These are phyloP conservation scores for Epicoccum nigrum DNA, from an alignment of 2,329 filamentous ascomycete species.

Conservation along the genomic window DNA sequence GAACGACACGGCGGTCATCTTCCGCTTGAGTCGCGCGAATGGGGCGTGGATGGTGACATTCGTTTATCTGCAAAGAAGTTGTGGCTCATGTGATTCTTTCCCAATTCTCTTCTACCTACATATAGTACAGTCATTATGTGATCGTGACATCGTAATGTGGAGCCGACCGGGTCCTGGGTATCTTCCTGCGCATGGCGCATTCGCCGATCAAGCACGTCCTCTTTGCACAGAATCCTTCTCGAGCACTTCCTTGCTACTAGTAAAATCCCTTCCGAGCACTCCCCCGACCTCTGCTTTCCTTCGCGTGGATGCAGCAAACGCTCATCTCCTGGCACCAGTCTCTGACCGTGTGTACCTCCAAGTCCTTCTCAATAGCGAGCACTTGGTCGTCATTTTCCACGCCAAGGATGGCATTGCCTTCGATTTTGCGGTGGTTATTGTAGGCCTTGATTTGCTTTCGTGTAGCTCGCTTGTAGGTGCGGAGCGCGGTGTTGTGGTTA, in stretches of 20 bases:
- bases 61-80: neutral
- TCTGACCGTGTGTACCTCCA: conserved; percentile 67
- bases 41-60: neutral
- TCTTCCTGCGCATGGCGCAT: no score
- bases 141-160: conserved; percentile 1
- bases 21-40: neutral
- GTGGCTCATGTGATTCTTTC: neutral
- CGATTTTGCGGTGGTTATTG: conserved; percentile 29
- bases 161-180: conserved; percentile 2
- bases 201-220: no score
- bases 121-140: neutral
- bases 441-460: conserved; percentile 39
- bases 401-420: conserved; percentile 19
- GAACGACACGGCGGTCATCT: neutral
- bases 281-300: conserved; percentile 49
- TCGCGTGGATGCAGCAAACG: conserved; percentile 78
- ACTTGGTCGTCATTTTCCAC: conserved; percentile 25
- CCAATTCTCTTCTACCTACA: neutral
- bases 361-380: conserved; percentile 34
- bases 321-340: conserved; percentile 89
- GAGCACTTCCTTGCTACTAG: conserved; percentile 8
- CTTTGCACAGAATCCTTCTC: no score
- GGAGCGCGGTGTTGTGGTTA: conserved; percentile 57
- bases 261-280: conserved; percentile 29
- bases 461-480: conserved; percentile 35